Percentiles rank a stretch among this genome's conserved stretches.
Evolutionary conservation across 2,329 filamentous ascomycete species (phyloP).

Genomic region (Hawksworthiomyces lignivorus): DNA sequence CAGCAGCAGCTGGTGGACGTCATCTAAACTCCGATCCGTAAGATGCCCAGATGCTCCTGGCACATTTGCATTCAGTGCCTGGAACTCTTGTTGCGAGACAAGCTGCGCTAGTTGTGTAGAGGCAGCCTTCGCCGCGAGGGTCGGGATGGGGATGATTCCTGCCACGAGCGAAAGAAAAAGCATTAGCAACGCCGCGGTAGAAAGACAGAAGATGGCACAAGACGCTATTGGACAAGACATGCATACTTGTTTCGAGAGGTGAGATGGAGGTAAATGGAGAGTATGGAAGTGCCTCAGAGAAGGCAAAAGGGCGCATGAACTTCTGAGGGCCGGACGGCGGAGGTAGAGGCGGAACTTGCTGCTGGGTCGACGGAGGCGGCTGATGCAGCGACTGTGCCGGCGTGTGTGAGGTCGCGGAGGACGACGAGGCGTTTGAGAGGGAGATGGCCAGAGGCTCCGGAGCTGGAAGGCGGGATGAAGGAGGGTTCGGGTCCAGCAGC

Average conservation of each 20-base stretch:
- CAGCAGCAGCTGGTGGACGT: slow-evolving; percentile 63
- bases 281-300: slow-evolving; percentile 73
- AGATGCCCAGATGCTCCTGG: no score
- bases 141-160: slow-evolving; percentile 62
- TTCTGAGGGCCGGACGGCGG: slow-evolving; percentile 10
- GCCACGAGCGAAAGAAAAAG: slow-evolving; percentile 1
- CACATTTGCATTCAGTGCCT: slow-evolving; percentile 65
- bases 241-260: slow-evolving; percentile 66
- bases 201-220: slow-evolving; percentile 9
- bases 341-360: slow-evolving; percentile 5
- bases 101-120: slow-evolving; percentile 42
- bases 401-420: slow-evolving; percentile 4
- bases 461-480: slow-evolving; percentile 7
- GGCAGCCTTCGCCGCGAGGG: slow-evolving; percentile 48
- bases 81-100: slow-evolving; percentile 49
- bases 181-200: background rate
- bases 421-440: slow-evolving; percentile 8
- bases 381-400: background rate
- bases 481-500: slow-evolving; percentile 13
- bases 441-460: slow-evolving; percentile 10
- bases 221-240: background rate
- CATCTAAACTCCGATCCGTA: slow-evolving; percentile 65
- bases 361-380: slow-evolving; percentile 11
- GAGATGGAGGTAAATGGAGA: slow-evolving; percentile 74
- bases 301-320: slow-evolving; percentile 44